These are phyloP conservation scores for Cystobasidiopsis lactophilus DNA, from an alignment of 768 basidiomycete genomes.

Conservation along the genomic window DNA sequence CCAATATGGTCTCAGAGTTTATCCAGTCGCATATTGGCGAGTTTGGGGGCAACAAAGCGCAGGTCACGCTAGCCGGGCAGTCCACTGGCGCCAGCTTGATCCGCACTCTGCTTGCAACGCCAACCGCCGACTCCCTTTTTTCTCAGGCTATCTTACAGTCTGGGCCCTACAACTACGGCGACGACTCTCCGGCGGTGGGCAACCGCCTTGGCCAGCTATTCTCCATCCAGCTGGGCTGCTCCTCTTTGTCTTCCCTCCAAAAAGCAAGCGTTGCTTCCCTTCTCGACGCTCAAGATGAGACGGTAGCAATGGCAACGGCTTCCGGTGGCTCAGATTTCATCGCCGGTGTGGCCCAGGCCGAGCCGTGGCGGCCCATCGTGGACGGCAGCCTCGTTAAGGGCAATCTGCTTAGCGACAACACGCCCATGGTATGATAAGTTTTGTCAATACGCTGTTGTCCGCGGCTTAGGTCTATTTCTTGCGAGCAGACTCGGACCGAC, in stretches of 20 bases:
- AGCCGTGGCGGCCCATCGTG: constrained; percentile 46
- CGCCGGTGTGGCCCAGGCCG: constrained; percentile 17
- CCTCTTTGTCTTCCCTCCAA: constrained; percentile 34
- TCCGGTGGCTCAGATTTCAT: background rate
- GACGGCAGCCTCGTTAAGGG: constrained; percentile 43
- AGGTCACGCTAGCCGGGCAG: constrained; percentile 30
- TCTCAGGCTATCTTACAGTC: constrained; percentile 59
- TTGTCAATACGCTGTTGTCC: background rate
- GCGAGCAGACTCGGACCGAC: constrained; percentile 2
- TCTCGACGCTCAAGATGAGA: constrained; percentile 31
- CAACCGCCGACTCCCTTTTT: constrained; percentile 50
- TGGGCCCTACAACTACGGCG: constrained; percentile 42
- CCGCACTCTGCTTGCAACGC: constrained; percentile 48
- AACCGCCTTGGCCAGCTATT: constrained; percentile 21
- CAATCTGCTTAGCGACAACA: background rate
- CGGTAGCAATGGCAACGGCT: constrained; percentile 3
- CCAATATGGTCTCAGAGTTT: constrained; percentile 31
- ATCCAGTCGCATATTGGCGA: constrained; percentile 36
- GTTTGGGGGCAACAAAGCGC: constrained; percentile 44
- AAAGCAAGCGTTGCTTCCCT: constrained; percentile 34
- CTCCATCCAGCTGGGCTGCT: constrained; percentile 30
- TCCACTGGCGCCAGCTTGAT: constrained; percentile 37
- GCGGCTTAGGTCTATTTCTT: no score
- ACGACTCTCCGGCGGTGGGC: constrained; percentile 7
- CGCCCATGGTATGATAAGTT: no score